Evolutionary conservation across 2,329 filamentous ascomycete genomes (phyloP).

Genomic region (Pseudogymnoascus sp.): DNA sequence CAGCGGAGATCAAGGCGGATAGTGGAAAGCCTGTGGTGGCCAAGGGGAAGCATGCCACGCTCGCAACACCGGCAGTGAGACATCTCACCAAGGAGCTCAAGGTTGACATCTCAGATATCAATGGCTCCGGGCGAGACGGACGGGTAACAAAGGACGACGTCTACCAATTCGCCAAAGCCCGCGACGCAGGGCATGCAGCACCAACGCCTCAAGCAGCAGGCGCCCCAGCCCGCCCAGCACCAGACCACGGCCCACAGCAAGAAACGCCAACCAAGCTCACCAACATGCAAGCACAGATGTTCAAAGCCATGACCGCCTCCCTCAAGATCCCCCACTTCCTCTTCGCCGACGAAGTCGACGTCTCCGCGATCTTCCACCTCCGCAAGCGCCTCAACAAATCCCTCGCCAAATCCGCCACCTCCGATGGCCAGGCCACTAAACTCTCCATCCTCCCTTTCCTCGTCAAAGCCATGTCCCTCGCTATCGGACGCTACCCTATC

Average conservation of each 20-base stretch:
- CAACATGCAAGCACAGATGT: conserved; percentile 84
- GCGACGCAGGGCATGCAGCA: conserved; percentile 32
- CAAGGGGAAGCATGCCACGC: conserved; percentile 58
- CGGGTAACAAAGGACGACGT: conserved; percentile 91
- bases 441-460: conserved; percentile 90
- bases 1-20: not conserved
- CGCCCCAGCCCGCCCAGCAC: conserved; percentile 12
- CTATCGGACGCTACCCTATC: conserved; percentile 71
- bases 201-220: conserved; percentile 13
- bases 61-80: conserved; percentile 88
- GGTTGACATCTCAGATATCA: conserved; percentile 68
- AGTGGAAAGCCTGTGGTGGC: conserved; percentile 15
- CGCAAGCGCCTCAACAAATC: conserved; percentile 66
- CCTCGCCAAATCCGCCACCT: conserved; percentile 33
- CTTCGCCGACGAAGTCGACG: conserved; percentile 83
- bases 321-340: conserved; percentile 90
- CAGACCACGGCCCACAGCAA: conserved; percentile 37
- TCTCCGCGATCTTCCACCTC: conserved; percentile 64
- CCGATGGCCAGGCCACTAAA: conserved; percentile 44
- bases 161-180: conserved; percentile 55
- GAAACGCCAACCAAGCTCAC: conserved; percentile 67
- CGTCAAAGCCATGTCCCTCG: conserved; percentile 86
- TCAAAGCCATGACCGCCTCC: conserved; percentile 92
- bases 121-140: conserved; percentile 83
- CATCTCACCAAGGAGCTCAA: conserved; percentile 75